phyloP scores from a whole-genome alignment of 2,329 filamentous ascomycete species.

The Zymoseptoria ardabiliae region DNA sequence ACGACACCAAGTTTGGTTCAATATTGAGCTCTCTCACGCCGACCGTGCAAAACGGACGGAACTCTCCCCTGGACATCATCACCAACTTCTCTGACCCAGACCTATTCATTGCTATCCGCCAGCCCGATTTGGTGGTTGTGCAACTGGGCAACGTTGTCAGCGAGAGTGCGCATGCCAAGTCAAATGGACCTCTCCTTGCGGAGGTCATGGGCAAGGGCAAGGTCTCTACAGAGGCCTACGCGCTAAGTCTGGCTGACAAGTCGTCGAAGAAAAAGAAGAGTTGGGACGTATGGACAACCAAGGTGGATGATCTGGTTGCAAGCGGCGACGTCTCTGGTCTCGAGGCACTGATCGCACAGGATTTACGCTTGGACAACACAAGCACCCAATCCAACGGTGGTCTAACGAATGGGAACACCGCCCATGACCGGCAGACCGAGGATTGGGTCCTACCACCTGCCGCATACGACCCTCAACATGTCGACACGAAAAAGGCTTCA shows the following conservation, averaged over 20 bases:
- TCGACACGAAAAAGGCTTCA: conserved; percentile 59
- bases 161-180: conserved; percentile 32
- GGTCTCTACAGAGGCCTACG: conserved; percentile 4
- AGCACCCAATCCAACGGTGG: neutral
- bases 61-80: conserved; percentile 9
- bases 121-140: conserved; percentile 58
- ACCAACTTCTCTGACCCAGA: conserved; percentile 60
- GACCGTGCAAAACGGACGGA: neutral
- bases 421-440: neutral
- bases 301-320: conserved; percentile 20
- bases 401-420: conserved; percentile 1
- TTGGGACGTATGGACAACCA: conserved; percentile 24
- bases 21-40: conserved; percentile 38
- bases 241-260: conserved; percentile 2
- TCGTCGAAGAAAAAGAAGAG: conserved; percentile 15
- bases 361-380: conserved; percentile 5
- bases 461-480: conserved; percentile 36
- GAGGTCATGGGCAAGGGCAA: conserved; percentile 66
- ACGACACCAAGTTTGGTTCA: conserved; percentile 61
- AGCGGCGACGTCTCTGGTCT: conserved; percentile 19
- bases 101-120: conserved; percentile 57
- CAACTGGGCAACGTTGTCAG: conserved; percentile 39
- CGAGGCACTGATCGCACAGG: conserved; percentile 23
- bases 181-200: conserved; percentile 52
- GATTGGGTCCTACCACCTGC: conserved; percentile 39